Base-by-base conservation (phyloP, 192 early-diverging fungal species). In the Chytriomyces sp. region DNA sequence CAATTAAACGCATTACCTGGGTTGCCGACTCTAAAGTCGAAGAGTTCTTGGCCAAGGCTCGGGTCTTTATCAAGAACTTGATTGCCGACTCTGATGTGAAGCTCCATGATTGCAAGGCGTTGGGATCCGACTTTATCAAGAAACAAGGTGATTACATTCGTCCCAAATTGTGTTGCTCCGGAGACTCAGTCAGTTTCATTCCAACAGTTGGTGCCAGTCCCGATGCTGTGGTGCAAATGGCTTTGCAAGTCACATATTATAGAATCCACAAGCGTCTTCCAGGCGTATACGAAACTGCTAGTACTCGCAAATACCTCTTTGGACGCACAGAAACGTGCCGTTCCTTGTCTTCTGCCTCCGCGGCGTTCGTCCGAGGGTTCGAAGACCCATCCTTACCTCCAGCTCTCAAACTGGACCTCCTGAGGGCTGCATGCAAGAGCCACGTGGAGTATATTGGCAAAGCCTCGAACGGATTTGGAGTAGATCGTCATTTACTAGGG, bases 281-380 rank as follows among this genome's bases (percentile, higher is more conserved):
- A 6, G 78, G 92, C 1, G 91, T 91, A 2, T 97, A 97, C 73
- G 95, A 97, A 76, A 92, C 95, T 17, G 91, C 88, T 5, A 86
- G 86, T 44, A 95, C 93, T 3, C 84, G 95, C 26, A 78, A 90
- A 63, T 97, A 86, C 77, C 67, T 88, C 53, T 89, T 89, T 61
- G 95, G 95, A 22, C 85, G 95, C 25, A 97, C 95, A 0, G 95
- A 95, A 69, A 94, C 93, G 0, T 91, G 88, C 54, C 84, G 95
- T 22, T 90, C 92, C 8, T 78, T 93, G 19, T 91, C 89, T n/a
- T 54, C 76, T 0, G 93, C 91, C 25, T 85, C 85, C 4, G 85
- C 84, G 25, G 85, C 71, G 0, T 94, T 95, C 82, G 83, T 93
- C 28, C 74, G 84, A 52, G 77, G 81, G 25, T 91, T 94, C 81